phyloP scores from a whole-genome alignment of 345 rosid genomes.

The Eutrema japonicum region DNA sequence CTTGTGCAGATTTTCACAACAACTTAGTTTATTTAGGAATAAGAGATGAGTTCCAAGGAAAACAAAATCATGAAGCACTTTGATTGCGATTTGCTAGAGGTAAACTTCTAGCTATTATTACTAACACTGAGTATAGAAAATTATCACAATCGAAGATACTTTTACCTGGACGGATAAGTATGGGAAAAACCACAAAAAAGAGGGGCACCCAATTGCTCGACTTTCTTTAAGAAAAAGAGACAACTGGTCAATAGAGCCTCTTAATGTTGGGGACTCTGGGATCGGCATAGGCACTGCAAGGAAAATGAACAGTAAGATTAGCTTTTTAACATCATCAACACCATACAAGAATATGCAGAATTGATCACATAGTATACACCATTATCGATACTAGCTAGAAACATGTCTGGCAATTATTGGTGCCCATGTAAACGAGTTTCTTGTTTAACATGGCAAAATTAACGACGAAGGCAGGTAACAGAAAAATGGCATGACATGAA shows the following conservation, averaged over 20 bases:
- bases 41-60: neutral
- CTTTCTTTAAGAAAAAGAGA: constrained; percentile 60
- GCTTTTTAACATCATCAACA: constrained; percentile 9
- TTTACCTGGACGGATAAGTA: constrained; percentile 69
- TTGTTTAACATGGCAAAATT: neutral
- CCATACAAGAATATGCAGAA: constrained; percentile 6
- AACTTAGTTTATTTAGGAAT: too few relatives aligned
- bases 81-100: too few relatives aligned
- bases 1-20: neutral
- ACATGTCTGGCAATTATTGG: neutral
- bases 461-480: too few relatives aligned
- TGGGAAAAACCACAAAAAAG: constrained; percentile 71
- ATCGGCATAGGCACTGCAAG: constrained; percentile 82
- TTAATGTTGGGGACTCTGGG: constrained; percentile 76
- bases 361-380: neutral
- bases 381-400: neutral
- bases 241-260: constrained; percentile 62
- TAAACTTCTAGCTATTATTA: neutral
- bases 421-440: constrained; percentile 5
- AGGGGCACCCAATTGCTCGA: constrained; percentile 76
- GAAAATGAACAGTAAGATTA: constrained; percentile 23
- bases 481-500: too few relatives aligned
- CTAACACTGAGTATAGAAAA: too few relatives aligned
- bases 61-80: neutral
- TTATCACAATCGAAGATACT: neutral